These are phyloP conservation scores for Collybiopsis confluens DNA, from an alignment of 768 basidiomycete genomes.

Conservation along the genomic window DNA sequence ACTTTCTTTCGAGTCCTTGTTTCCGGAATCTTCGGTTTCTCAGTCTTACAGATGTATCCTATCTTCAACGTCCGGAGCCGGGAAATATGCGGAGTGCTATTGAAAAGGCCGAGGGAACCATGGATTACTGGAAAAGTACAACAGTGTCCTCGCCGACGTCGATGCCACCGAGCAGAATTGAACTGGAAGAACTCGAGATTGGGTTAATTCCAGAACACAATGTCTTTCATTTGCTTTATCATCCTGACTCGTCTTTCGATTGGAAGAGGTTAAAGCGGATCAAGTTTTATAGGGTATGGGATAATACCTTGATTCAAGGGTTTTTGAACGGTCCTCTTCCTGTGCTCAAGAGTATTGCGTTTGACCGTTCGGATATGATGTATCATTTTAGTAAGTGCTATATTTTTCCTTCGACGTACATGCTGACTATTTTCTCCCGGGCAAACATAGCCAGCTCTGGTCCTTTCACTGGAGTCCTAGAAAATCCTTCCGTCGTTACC, in stretches of 20 bases:
- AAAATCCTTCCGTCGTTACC: neutral
- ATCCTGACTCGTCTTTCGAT: neutral
- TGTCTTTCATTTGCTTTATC: neutral
- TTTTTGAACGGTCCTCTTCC: neutral
- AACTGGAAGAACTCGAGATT: neutral
- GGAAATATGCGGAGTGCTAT: neutral
- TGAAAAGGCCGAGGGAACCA: neutral
- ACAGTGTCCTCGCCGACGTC: neutral
- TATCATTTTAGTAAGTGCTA: constrained; percentile 4
- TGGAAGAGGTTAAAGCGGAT: neutral
- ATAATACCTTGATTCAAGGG: constrained; percentile 1
- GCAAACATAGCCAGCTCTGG: constrained; percentile 3
- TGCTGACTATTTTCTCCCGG: no score
- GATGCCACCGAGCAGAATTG: neutral
- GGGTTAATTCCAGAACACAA: neutral
- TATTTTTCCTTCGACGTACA: neutral
- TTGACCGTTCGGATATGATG: neutral
- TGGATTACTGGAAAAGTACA: neutral
- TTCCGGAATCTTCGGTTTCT: neutral
- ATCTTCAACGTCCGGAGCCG: neutral
- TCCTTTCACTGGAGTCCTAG: neutral
- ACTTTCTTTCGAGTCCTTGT: constrained; percentile 3
- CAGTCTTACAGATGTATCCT: constrained; percentile 1
- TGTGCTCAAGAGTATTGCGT: neutral
- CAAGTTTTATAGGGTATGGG: neutral